phyloP scores from a whole-genome alignment of 1,284 basidiomycete genomes.

The Leccinum angustisporum region DNA sequence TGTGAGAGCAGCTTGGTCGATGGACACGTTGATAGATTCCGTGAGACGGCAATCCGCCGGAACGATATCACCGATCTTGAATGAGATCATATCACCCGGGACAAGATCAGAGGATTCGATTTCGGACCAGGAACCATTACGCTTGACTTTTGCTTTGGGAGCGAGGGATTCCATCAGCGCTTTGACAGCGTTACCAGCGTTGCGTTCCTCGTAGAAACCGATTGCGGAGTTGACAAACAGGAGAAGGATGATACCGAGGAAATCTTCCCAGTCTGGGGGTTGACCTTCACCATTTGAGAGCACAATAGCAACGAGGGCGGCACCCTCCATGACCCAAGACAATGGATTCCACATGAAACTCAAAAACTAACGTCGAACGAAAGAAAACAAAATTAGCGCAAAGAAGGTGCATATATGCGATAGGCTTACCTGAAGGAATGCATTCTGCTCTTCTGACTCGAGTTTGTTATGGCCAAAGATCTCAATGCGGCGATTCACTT shows the following conservation, averaged over 20 bases:
- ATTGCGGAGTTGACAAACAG: slow-evolving; percentile 95
- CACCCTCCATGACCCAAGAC: slow-evolving; percentile 99
- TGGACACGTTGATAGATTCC: slow-evolving; percentile 93
- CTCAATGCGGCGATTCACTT: slow-evolving; percentile 84
- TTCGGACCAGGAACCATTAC: slow-evolving; percentile 81
- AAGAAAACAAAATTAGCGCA: slow-evolving; percentile 8
- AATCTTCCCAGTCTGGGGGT: slow-evolving; percentile 96
- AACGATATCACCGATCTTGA: slow-evolving; percentile 98
- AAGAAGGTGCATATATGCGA: not conserved
- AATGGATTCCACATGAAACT: slow-evolving; percentile 99
- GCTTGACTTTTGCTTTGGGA: slow-evolving; percentile 92
- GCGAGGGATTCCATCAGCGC: slow-evolving; percentile 99
- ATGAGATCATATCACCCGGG: slow-evolving; percentile 91
- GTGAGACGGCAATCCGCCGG: slow-evolving; percentile 94
- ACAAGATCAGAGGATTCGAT: slow-evolving; percentile 88
- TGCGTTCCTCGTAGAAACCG: slow-evolving; percentile 97
- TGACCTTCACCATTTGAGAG: slow-evolving; percentile 89
- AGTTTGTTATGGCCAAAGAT: slow-evolving; percentile 98
- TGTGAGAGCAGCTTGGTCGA: slow-evolving; percentile 95
- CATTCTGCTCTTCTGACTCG: slow-evolving; percentile 85
- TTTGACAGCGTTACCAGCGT: slow-evolving; percentile 98
- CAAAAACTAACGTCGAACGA: slow-evolving; percentile 66
- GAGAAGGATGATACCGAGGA: slow-evolving; percentile 92
- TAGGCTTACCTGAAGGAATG: slow-evolving; percentile 69
- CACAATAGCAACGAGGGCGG: slow-evolving; percentile 93